Base-by-base conservation (phyloP, 768 basidiomycete species). In the Krasilnikovozyma curviuscula region DNA sequence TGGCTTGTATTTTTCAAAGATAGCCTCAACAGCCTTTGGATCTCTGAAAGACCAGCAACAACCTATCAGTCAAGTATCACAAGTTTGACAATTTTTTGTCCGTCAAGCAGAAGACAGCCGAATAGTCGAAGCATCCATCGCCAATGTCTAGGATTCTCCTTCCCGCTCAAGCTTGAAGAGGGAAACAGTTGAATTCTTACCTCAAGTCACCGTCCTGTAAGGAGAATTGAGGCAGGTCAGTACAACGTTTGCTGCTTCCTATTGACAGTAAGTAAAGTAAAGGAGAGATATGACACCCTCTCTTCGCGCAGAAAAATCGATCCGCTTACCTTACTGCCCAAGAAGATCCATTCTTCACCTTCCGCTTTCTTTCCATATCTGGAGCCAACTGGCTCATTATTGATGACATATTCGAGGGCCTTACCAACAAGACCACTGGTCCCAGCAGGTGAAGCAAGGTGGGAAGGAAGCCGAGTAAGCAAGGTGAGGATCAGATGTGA, bases 1-100 rank as follows among this genome's bases (percentile, higher is more conserved):
- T 0, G 91, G 88, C 60, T 83, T 79, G 68, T 93, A 78, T 66
- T 85, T 88, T 57, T 83, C 79, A 55, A 81, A 93, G 59, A 89
- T 64, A 59, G 70, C 71, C 58, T 70, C 67, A 33, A 85, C 79
- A 63, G 78, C 74, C 51, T 67, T 72, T 2, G 73, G 66, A 62
- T 85, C 76, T 58, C 88, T 88, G 56, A 1, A 23, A 21, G 18
- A 18, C 18, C 13, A 28, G n/a, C n/a, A n/a, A n/a, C n/a, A n/a
- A n/a, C n/a, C n/a, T n/a, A n/a, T n/a, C n/a, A n/a, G n/a, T n/a
- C n/a, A n/a, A n/a, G n/a, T n/a, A n/a, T n/a, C n/a, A n/a, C n/a
- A n/a, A n/a, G n/a, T n/a, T n/a, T n/a, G n/a, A n/a, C n/a, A n/a
- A n/a, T n/a, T n/a, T n/a, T n/a, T n/a, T n/a, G 28, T 37, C 41